Evolutionary conservation across 495 filamentous ascomycete species (phyloP).

Genomic region (Aspergillus mulundensis): DNA sequence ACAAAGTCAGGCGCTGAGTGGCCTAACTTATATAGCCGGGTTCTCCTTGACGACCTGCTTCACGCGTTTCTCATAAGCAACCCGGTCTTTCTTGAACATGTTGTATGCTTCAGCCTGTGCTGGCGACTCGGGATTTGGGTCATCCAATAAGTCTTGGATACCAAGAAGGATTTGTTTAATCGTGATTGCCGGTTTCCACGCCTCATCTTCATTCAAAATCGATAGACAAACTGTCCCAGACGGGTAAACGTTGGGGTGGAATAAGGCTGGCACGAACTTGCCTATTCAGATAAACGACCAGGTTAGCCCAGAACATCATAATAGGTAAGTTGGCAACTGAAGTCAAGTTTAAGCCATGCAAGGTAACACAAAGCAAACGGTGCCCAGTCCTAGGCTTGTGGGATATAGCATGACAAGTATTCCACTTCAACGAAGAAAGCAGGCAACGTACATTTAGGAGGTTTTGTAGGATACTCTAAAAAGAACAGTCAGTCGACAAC

Average conservation of each 20-base stretch:
- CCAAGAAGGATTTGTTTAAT: conserved; percentile 95
- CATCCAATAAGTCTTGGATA: conserved; percentile 90
- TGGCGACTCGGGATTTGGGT: conserved; percentile 95
- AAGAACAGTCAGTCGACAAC: conserved; percentile 20
- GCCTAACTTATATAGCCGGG: conserved; percentile 54
- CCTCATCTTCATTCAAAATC: conserved; percentile 97
- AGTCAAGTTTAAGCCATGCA: background rate
- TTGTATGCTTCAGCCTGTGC: conserved; percentile 98
- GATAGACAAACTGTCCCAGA: conserved; percentile 97
- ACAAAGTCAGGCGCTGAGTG: background rate
- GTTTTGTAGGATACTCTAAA: conserved; percentile 96
- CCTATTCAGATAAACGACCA: conserved; percentile 47
- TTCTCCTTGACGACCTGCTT: conserved; percentile 85
- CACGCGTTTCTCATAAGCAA: conserved; percentile 84
- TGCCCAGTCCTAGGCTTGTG: background rate
- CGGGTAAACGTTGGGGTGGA: conserved; percentile 98
- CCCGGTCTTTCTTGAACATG: conserved; percentile 85
- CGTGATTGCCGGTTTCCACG: conserved; percentile 97
- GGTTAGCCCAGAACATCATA: background rate
- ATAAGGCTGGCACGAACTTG: conserved; percentile 94
- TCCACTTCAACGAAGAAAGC: too few species aligned
- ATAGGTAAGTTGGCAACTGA: background rate
- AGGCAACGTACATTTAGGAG: conserved; percentile 87
- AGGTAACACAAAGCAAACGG: background rate
- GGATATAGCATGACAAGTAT: too few species aligned